Evolutionary conservation across 2,329 filamentous ascomycete species (phyloP).

Genomic region (Diaporthe australafricana): DNA sequence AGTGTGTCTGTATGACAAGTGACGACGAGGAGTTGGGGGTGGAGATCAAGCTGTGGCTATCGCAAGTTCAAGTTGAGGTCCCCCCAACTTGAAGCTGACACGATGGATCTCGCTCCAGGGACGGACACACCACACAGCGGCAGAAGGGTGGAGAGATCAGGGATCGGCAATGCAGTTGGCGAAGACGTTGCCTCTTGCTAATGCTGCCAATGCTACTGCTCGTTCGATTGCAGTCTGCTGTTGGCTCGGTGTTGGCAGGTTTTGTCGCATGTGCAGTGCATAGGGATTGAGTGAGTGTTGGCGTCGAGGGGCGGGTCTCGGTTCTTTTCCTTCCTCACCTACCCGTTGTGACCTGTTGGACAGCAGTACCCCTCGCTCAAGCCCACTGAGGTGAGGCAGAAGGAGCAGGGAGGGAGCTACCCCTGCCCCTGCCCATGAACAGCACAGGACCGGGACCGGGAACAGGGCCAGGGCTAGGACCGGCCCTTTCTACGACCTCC

Average conservation of each 20-base stretch:
- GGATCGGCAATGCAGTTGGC: conserved; percentile 16
- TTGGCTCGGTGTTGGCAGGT: neutral
- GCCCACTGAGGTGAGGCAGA: conserved; percentile 16
- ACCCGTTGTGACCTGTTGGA: neutral
- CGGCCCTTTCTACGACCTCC: conserved; percentile 10
- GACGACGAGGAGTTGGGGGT: neutral
- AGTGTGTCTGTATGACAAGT: neutral
- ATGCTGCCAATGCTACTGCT: neutral
- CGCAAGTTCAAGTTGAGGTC: neutral
- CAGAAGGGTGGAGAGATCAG: neutral
- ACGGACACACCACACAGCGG: neutral
- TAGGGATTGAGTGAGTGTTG: neutral
- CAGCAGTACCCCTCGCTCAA: neutral
- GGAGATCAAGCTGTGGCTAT: neutral
- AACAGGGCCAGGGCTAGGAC: neutral
- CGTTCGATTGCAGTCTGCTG: neutral
- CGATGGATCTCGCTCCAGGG: neutral
- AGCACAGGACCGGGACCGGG: conserved; percentile 13
- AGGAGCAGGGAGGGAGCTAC: conserved; percentile 4
- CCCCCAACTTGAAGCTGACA: neutral
- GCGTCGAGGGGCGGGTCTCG: neutral
- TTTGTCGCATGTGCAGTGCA: neutral
- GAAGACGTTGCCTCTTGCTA: neutral
- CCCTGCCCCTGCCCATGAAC: conserved; percentile 18
- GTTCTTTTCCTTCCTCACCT: neutral